A percentile compares a stretch with the other conserved stretches of the same genome.
phyloP scores from a whole-genome alignment of 345 rosid genomes.

The Microthlaspi erraticum region DNA sequence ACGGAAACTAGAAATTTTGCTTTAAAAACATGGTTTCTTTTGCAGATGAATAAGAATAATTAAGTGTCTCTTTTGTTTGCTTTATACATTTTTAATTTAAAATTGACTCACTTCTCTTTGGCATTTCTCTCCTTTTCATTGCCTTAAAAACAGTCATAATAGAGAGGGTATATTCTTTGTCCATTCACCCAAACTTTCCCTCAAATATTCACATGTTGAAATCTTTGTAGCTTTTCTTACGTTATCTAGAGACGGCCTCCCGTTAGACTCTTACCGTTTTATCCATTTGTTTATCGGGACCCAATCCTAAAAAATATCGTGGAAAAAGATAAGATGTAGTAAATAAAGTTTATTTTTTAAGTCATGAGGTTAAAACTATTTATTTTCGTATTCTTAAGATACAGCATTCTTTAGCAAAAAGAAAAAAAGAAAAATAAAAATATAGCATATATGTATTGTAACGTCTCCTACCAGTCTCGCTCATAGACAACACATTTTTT shows the following conservation, averaged over 20 bases:
- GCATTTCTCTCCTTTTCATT: constrained; percentile 29
- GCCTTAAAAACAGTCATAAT: constrained; percentile 32
- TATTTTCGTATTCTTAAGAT: background rate
- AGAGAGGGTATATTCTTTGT: constrained; percentile 46
- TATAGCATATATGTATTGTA: background rate
- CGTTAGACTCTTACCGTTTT: constrained; percentile 42
- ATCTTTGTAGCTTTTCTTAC: constrained; percentile 43
- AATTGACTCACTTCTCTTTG: constrained; percentile 43
- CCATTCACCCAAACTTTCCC: constrained; percentile 42
- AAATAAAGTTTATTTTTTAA: background rate
- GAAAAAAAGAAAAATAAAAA: too few relatives aligned
- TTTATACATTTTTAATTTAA: constrained; percentile 32
- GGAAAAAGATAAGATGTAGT: background rate
- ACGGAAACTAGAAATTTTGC: constrained; percentile 42
- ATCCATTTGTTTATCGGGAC: constrained; percentile 36
- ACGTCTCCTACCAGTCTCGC: constrained; percentile 3
- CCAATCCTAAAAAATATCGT: constrained; percentile 10
- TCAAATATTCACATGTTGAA: constrained; percentile 40
- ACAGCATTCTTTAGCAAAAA: too few relatives aligned
- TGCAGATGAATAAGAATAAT: constrained; percentile 49
- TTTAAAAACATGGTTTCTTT: constrained; percentile 44
- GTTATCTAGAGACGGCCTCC: constrained; percentile 39
- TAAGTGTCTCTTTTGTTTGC: constrained; percentile 42
- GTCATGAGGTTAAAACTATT: background rate
- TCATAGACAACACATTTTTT: background rate